Conservation (phyloP, 140 eudicot species). For the Oenanthe javanica region DNA sequence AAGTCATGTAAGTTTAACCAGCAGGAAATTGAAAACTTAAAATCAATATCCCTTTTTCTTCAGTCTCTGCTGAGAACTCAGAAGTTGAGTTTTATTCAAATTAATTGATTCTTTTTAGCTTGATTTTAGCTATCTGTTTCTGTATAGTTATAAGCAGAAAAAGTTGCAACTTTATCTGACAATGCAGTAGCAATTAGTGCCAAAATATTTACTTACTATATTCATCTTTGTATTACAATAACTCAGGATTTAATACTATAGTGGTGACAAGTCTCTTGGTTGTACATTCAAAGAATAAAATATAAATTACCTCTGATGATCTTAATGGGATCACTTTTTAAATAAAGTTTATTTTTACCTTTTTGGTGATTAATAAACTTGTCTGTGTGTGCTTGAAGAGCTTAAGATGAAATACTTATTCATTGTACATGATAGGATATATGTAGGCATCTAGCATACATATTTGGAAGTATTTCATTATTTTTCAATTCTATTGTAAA, state of each 20-base stretch:
- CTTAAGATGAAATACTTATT: background rate
- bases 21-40: background rate
- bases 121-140: background rate
- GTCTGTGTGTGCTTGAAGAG: background rate
- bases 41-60: background rate
- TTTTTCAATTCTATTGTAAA: background rate
- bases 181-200: background rate
- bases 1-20: background rate
- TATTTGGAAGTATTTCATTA: background rate
- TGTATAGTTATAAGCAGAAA: background rate
- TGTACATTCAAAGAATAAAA: background rate
- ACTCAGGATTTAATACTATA: background rate
- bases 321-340: background rate
- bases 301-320: background rate
- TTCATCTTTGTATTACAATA: too few relatives aligned
- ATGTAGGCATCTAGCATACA: background rate
- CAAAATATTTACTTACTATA: background rate
- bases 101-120: background rate
- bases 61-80: background rate
- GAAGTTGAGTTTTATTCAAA: background rate
- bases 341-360: too few relatives aligned
- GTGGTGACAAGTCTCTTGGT: background rate
- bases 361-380: background rate
- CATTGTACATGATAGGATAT: background rate
- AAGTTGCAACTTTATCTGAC: background rate